Evolutionary conservation across 331 rosid genomes (phyloP).

Genomic region (Pyrus hybrid): DNA sequence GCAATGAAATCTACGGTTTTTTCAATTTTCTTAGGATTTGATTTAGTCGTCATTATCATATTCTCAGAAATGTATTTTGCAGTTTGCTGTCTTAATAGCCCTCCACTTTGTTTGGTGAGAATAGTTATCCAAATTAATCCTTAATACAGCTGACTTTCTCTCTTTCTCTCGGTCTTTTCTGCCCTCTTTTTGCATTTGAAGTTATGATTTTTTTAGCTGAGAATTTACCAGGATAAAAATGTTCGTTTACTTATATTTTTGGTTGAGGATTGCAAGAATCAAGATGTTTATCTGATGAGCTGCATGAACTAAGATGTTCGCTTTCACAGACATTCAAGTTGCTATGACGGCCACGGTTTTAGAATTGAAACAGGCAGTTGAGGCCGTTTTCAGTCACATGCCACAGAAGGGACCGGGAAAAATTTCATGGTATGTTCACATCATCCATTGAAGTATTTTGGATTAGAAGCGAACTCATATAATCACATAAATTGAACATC

Average conservation of each 20-base stretch:
- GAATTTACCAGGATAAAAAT: background rate
- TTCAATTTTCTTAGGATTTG: background rate
- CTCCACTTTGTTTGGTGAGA: background rate
- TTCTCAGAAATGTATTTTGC: background rate
- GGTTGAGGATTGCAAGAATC: background rate
- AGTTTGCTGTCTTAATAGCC: background rate
- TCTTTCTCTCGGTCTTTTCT: background rate
- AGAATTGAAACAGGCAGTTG: slow-evolving; percentile 61
- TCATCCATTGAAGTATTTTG: background rate
- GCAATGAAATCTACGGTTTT: background rate
- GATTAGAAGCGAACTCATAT: background rate
- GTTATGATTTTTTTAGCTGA: too few relatives aligned
- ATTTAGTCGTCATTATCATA: background rate
- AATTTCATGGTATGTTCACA: slow-evolving; percentile 64
- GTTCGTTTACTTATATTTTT: background rate
- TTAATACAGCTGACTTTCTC: background rate
- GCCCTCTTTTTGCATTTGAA: too few relatives aligned
- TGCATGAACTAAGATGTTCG: slow-evolving; percentile 5
- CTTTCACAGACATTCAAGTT: slow-evolving; percentile 55
- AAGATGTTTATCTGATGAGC: slow-evolving; percentile 4
- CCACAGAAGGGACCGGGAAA: slow-evolving; percentile 68
- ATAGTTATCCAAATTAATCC: background rate
- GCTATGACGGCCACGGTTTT: slow-evolving; percentile 57
- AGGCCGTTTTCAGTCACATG: slow-evolving; percentile 55
- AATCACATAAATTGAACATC: background rate